These are phyloP conservation scores for Daldinia grandis DNA, from an alignment of 495 filamentous ascomycete species.

Conservation along the genomic window DNA sequence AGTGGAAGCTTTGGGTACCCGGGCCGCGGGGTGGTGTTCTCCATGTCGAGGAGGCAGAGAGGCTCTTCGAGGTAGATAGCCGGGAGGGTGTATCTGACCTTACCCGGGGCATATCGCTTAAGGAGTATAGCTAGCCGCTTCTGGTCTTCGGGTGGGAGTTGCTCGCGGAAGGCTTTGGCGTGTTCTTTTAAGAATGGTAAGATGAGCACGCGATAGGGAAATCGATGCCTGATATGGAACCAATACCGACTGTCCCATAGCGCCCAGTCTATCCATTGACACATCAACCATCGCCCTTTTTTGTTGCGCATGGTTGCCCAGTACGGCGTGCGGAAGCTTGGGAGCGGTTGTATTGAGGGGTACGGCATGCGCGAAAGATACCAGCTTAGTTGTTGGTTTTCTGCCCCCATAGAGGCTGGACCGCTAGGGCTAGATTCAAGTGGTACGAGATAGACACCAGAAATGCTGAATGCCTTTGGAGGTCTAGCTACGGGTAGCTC, in stretches of 20 bases:
- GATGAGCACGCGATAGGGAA: constrained; percentile 52
- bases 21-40: neutral
- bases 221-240: constrained; percentile 65
- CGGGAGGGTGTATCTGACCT: constrained; percentile 63
- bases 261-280: constrained; percentile 52
- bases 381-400: constrained; percentile 45
- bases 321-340: constrained; percentile 9
- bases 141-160: constrained; percentile 39
- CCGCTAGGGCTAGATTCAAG: constrained; percentile 33
- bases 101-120: constrained; percentile 56
- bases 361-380: constrained; percentile 53
- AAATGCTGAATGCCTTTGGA: constrained; percentile 61
- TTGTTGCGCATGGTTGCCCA: constrained; percentile 7
- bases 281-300: constrained; percentile 12
- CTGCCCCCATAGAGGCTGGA: neutral
- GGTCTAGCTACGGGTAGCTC: constrained; percentile 2
- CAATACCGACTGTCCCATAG: constrained; percentile 89
- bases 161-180: constrained; percentile 54
- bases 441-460: constrained; percentile 64
- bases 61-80: constrained; percentile 51
- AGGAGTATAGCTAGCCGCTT: constrained; percentile 48
- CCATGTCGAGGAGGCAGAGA: neutral
- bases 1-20: neutral
- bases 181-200: constrained; percentile 62
- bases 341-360: constrained; percentile 39